phyloP scores from a whole-genome alignment of 2,329 filamentous ascomycete species.

The Dryadomyces quercivorus region DNA sequence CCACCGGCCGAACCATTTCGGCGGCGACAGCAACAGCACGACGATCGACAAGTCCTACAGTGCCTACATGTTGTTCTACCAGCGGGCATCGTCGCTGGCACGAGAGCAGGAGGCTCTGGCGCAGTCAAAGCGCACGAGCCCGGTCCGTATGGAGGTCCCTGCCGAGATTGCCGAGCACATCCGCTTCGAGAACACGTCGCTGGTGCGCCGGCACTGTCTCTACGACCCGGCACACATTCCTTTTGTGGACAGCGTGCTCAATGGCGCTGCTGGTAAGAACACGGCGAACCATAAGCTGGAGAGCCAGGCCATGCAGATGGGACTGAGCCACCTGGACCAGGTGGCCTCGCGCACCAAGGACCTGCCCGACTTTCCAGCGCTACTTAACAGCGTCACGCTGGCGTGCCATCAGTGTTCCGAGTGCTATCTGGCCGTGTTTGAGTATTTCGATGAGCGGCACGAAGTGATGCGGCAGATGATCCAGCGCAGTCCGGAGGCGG shows the following conservation, averaged over 20 bases:
- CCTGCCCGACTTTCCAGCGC: slow-evolving; percentile 43
- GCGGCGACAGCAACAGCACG: slow-evolving; percentile 31
- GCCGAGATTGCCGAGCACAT: slow-evolving; percentile 45
- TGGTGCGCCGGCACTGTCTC: slow-evolving; percentile 67
- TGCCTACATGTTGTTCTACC: slow-evolving; percentile 97
- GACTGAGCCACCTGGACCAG: slow-evolving; percentile 60
- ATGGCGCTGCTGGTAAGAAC: slow-evolving; percentile 31
- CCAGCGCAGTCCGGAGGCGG: slow-evolving; percentile 43
- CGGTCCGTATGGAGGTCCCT: slow-evolving; percentile 33
- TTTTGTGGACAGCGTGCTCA: slow-evolving; percentile 54
- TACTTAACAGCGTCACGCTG: slow-evolving; percentile 30
- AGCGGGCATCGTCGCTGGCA: slow-evolving; percentile 57
- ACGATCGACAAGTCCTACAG: slow-evolving; percentile 62
- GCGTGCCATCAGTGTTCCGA: slow-evolving; percentile 36
- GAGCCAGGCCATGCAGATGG: slow-evolving; percentile 38
- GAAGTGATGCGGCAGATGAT: slow-evolving; percentile 53
- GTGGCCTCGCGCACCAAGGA: slow-evolving; percentile 63
- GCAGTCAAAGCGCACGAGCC: slow-evolving; percentile 20
- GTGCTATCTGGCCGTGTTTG: slow-evolving; percentile 47
- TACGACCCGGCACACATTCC: slow-evolving; percentile 59
- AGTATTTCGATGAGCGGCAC: slow-evolving; percentile 45
- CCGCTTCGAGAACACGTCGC: slow-evolving; percentile 56
- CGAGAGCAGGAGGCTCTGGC: slow-evolving; percentile 36
- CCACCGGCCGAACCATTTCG: slow-evolving; percentile 31
- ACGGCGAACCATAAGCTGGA: slow-evolving; percentile 32